Evolutionary conservation across 192 early-diverging fungal species (phyloP).

Genomic region (Spizellomyces sp.): DNA sequence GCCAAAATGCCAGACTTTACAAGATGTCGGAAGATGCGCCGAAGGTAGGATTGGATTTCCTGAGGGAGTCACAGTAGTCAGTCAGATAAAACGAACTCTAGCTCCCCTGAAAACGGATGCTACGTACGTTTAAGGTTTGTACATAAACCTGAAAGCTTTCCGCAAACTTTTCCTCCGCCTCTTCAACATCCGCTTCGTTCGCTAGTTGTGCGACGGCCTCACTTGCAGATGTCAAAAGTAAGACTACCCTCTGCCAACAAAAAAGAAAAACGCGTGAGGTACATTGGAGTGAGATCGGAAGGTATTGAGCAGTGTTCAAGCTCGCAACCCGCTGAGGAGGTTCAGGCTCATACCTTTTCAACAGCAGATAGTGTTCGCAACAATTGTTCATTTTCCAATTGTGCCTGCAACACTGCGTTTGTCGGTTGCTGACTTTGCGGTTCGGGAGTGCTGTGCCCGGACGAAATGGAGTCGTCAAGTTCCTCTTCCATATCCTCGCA

Average conservation of each 20-base stretch:
- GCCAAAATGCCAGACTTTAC: conserved; percentile 12
- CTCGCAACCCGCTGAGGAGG: background rate
- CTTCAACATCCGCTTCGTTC: background rate
- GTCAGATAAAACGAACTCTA: background rate
- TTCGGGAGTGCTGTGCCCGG: background rate
- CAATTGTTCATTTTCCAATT: conserved; percentile 11
- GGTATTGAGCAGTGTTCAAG: too few species aligned
- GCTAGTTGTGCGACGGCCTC: background rate
- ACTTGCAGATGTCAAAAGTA: background rate
- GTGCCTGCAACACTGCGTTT: background rate
- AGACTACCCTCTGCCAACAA: background rate
- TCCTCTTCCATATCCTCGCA: too few species aligned
- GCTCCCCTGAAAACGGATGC: background rate
- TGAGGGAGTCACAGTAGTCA: background rate
- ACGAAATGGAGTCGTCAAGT: too few species aligned
- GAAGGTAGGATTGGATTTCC: conserved; percentile 4
- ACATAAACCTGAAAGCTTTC: conserved; percentile 3
- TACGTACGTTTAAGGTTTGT: conserved; percentile 1
- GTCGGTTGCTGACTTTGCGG: background rate
- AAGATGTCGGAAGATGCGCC: conserved; percentile 8
- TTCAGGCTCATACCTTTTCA: background rate
- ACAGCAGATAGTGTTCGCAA: conserved; percentile 2
- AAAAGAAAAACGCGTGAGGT: background rate
- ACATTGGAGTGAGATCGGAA: too few species aligned
- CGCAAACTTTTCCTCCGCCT: conserved; percentile 3